Percentiles rank a stretch among this genome's conserved stretches.
Evolutionary conservation across 192 early-diverging fungal genomes (phyloP).

Genomic region (Backusella tuberculispora): DNA sequence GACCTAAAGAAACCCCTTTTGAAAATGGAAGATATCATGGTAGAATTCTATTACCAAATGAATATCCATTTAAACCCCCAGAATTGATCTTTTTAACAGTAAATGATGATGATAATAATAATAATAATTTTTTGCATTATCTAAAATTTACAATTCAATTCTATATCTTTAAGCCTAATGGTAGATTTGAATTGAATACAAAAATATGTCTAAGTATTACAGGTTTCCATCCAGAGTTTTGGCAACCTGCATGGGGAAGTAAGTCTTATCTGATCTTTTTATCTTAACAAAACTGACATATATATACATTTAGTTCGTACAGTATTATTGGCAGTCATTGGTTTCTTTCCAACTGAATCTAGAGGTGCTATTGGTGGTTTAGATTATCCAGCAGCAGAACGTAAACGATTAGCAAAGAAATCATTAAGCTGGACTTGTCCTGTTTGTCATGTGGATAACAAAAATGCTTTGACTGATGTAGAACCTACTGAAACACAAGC

Average conservation of each 20-base stretch:
- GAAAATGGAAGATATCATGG: conserved; percentile 92
- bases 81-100: conserved; percentile 77
- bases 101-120: no score
- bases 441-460: conserved; percentile 38
- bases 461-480: conserved; percentile 45
- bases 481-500: background rate
- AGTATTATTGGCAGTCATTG: conserved; percentile 84
- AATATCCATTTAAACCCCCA: conserved; percentile 95
- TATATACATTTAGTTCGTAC: conserved; percentile 66
- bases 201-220: conserved; percentile 96
- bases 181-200: conserved; percentile 90
- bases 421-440: conserved; percentile 46
- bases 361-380: conserved; percentile 83
- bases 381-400: conserved; percentile 70
- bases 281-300: background rate
- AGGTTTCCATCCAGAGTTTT: conserved; percentile 92
- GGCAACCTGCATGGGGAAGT: conserved; percentile 97
- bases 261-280: conserved; percentile 21
- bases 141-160: background rate
- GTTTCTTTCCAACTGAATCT: conserved; percentile 87
- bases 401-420: conserved; percentile 59
- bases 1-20: conserved; percentile 86
- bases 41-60: conserved; percentile 85
- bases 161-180: conserved; percentile 57
- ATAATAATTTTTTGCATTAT: no score